Percentiles rank a stretch among this genome's conserved stretches.
These are phyloP conservation scores for Sicyos edulis DNA, from an alignment of 306 rosid species.

Conservation along the genomic window DNA sequence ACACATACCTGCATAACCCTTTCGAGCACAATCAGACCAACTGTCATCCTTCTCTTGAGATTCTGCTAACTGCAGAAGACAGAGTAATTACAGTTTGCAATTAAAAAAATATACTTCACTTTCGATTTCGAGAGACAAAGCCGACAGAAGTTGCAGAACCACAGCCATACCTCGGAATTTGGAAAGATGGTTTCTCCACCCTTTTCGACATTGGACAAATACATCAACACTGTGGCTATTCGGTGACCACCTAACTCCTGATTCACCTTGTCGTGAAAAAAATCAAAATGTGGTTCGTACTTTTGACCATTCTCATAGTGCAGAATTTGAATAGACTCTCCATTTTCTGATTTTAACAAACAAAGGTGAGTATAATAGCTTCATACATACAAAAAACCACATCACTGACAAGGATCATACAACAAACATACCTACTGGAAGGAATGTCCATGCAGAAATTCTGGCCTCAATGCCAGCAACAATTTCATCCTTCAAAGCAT, in stretches of 20 bases:
- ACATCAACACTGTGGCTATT: constrained; percentile 89
- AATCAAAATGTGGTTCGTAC: constrained; percentile 90
- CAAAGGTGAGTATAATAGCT: not conserved
- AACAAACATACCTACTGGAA: constrained; percentile 48
- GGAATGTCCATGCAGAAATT: constrained; percentile 87
- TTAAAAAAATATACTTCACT: not conserved
- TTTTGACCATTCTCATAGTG: constrained; percentile 89
- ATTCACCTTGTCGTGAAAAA: constrained; percentile 83
- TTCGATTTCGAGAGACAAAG: too few species aligned
- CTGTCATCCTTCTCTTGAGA: constrained; percentile 50
- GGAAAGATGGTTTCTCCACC: constrained; percentile 98
- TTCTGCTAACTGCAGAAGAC: constrained; percentile 34
- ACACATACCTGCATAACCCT: constrained; percentile 98
- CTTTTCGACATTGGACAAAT: constrained; percentile 75
- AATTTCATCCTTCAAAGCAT: constrained; percentile 57
- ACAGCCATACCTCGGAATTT: constrained; percentile 46
- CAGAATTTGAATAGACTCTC: constrained; percentile 78
- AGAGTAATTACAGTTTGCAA: not conserved
- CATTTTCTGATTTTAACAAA: constrained; percentile 62
- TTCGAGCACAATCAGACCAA: constrained; percentile 72
- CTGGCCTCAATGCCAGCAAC: constrained; percentile 57
- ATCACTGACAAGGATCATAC: not conserved
- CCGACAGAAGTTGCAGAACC: not conserved
- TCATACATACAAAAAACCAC: not conserved
- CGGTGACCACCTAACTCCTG: constrained; percentile 87